phyloP scores from a whole-genome alignment of 192 early-diverging fungal species.

The Coemansia sp. region DNA sequence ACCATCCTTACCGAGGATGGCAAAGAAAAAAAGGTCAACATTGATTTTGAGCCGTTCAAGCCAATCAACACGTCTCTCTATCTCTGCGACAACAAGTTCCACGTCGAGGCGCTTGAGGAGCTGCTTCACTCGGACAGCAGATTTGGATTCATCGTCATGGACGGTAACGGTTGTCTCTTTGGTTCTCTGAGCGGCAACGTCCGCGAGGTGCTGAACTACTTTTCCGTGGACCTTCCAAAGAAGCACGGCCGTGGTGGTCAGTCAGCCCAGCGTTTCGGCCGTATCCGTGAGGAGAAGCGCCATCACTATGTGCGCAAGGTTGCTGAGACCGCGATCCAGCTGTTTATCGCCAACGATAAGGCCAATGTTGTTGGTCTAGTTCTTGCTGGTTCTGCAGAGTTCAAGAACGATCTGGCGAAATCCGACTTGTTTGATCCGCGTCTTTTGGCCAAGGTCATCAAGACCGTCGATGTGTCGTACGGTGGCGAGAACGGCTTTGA shows the following conservation, averaged over 20 bases:
- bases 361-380: constrained; percentile 68
- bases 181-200: constrained; percentile 93
- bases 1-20: constrained; percentile 97
- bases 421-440: constrained; percentile 97
- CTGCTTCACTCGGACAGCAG: constrained; percentile 91
- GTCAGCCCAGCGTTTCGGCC: constrained; percentile 98
- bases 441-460: constrained; percentile 83
- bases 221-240: constrained; percentile 97
- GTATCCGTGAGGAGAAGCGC: constrained; percentile 97
- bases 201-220: constrained; percentile 90
- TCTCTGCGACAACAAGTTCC: constrained; percentile 99
- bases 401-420: constrained; percentile 94
- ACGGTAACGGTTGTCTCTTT: constrained; percentile 96
- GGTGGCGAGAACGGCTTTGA: constrained; percentile 99
- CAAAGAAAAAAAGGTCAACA: constrained; percentile 99
- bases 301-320: constrained; percentile 99
- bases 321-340: constrained; percentile 92
- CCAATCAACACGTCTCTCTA: constrained; percentile 99
- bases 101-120: constrained; percentile 88
- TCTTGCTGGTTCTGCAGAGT: constrained; percentile 98
- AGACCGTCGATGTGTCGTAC: constrained; percentile 96
- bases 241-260: constrained; percentile 99
- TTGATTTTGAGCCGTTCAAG: constrained; percentile 99
- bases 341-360: constrained; percentile 93
- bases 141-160: constrained; percentile 99